Evolutionary conservation across 768 basidiomycete genomes (phyloP), one percentile per base, ranked within the genome.

Genomic region (Leccinum truebloodii): DNA sequence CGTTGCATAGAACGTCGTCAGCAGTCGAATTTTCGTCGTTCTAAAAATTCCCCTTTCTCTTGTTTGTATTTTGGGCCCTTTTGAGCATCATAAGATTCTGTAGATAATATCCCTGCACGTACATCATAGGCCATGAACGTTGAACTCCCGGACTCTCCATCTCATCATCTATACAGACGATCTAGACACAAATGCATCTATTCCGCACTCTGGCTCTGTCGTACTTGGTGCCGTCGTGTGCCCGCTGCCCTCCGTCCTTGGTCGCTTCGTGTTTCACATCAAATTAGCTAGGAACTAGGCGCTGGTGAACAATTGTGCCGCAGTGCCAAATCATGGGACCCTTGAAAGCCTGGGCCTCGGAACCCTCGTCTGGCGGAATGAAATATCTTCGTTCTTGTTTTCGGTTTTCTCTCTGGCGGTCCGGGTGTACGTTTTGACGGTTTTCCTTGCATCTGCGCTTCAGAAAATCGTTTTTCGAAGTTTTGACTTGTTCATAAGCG

Each of bases 101-200:
- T 67, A 68, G 41, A 65, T 69, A 67, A 7, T 34, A 10, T 32
- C 58, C 34, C 54, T 63, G 68, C 58, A 22, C 59, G 34, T 64
- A 58, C 53, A 64, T 18, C 30, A 30, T 30, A 0, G 65, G 54
- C 44, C n/a, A 20, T 44, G n/a, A 44, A 30, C 30, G 30, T 30
- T 30, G 30, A 30, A 44, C n/a, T 44, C 57, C 14, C 9, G 48
- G 48, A 49, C 49, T 22, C 54, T 50, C 49, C 13, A 62, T 62
- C 55, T 50, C 49, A 22, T 44, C 41, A 44, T 44, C n/a, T 44
- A 44, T 20, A 54, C 22, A 22, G 22, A 20, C 53, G 39, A 52
- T 55, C 14, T 65, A 66, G 64, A 66, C 24, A 51, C n/a, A 52
- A 65, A 63, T 52, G 53, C 60, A 65, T 62, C 54, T 30, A 49